Conservation (phyloP, 129 eudicot species). For the Ambrosia trifida region DNA sequence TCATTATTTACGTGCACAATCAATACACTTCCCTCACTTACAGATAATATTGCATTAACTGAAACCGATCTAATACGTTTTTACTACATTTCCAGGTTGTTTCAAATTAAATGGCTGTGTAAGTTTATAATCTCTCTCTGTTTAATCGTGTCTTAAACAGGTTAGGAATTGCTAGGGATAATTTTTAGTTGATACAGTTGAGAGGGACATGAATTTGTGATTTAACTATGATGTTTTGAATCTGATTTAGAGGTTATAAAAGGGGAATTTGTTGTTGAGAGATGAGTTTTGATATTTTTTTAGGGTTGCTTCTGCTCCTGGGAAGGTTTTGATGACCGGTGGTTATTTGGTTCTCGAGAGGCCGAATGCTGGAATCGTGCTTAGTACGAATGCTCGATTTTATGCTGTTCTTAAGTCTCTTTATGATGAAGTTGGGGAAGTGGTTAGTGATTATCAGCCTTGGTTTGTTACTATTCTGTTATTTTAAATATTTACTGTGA, state of each 20-base stretch:
- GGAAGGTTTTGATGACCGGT: constrained; percentile 79
- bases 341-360: constrained; percentile 80
- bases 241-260: neutral
- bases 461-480: neutral
- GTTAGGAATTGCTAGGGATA: too few species aligned
- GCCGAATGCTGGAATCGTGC: constrained; percentile 83
- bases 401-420: constrained; percentile 69
- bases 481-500: neutral
- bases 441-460: constrained; percentile 34
- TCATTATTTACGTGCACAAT: constrained; percentile 9
- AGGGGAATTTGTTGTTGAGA: constrained; percentile 13
- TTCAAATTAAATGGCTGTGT: constrained; percentile 28
- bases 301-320: constrained; percentile 88
- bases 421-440: constrained; percentile 42
- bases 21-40: neutral
- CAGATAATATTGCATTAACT: constrained; percentile 9
- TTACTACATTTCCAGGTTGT: constrained; percentile 20
- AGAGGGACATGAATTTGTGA: constrained; percentile 17
- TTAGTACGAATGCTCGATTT: constrained; percentile 68
- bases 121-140: constrained; percentile 8
- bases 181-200: too few species aligned
- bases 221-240: constrained; percentile 7
- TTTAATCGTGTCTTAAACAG: neutral
- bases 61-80: neutral
- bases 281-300: constrained; percentile 4